Evolutionary conservation across 2,329 filamentous ascomycete genomes (phyloP), one percentile per base, ranked within the genome.

Genomic region (Exophiala calicioides): DNA sequence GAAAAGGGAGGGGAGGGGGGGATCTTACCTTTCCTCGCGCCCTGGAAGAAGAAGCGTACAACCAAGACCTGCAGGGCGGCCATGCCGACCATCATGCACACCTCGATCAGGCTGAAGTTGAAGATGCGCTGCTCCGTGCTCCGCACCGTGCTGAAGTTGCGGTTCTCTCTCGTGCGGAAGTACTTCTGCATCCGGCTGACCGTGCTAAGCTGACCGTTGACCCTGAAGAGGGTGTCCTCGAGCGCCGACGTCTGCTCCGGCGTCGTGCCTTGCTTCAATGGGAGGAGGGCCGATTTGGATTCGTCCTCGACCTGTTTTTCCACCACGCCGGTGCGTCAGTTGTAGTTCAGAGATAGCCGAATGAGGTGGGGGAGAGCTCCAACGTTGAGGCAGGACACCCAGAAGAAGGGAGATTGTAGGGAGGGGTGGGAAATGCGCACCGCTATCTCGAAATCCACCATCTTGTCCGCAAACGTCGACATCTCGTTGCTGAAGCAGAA

Each of bases 401-500:
- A n/a, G n/a, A 27, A 27, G 24, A 27, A 27, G 12, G 7, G 24
- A 27, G n/a, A 53, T 57, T 57, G 44, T 61, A 62, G 3, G 58
- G 21, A 21, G 8, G 10, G 26, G 13, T 13, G 16, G 6, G 48
- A 50, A n/a, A 19, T n/a, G 71, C 85, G 53, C 75, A 93, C 91
- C 53, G 90, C 81, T 65, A 98, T 95, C 73, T 98, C 93, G 64
- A 98, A 96, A 69, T 98, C 93, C 56, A 98, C 90, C 67, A 89
- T 84, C 75, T 98, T 98, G 73, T 98, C 93, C 41, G 90, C 85
- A 66, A 95, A 96, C 0, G 91, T 97, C 65, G 88, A 95, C 87
- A 98, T 95, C 66, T 93, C 86, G 65, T 98, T 98, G 72, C 90
- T 87, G 77, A 98, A 98, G 79, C 93, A 98, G 75, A 98, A 97